Percentiles rank a stretch among this genome's conserved stretches.
These are phyloP conservation scores for Sistotremastrum suecicum DNA, from an alignment of 768 basidiomycete genomes.

Conservation along the genomic window DNA sequence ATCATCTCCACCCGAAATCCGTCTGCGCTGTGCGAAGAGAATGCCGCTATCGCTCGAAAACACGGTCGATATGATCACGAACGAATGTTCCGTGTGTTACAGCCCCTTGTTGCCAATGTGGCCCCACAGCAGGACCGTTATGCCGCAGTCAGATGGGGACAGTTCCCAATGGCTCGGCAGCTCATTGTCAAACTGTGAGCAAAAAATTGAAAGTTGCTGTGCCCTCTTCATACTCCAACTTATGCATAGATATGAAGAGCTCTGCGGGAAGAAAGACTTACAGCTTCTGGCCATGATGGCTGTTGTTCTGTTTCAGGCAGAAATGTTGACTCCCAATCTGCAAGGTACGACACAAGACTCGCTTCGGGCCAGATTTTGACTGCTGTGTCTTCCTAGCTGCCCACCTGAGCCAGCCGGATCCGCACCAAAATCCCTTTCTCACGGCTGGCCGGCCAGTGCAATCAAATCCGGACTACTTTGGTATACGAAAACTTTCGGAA, in stretches of 20 bases:
- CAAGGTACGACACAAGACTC: background rate
- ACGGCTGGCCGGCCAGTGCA: constrained; percentile 13
- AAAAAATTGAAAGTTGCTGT: background rate
- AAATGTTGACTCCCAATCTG: background rate
- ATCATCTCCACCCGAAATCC: constrained; percentile 27
- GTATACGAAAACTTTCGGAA: constrained; percentile 11
- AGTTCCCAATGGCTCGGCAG: constrained; percentile 7
- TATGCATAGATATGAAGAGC: constrained; percentile 26
- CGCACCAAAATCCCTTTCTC: background rate
- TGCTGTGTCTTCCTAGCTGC: constrained; percentile 3
- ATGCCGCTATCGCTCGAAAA: constrained; percentile 43
- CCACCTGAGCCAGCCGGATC: constrained; percentile 2
- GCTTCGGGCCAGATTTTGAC: no score
- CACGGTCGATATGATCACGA: constrained; percentile 59
- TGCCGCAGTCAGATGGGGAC: constrained; percentile 5
- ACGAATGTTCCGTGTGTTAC: constrained; percentile 45
- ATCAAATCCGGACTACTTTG: constrained; percentile 43
- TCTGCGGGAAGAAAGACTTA: constrained; percentile 42
- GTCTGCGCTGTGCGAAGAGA: constrained; percentile 39
- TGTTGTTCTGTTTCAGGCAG: constrained; percentile 34
- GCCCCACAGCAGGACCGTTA: constrained; percentile 4
- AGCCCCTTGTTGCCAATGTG: constrained; percentile 28
- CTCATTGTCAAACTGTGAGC: constrained; percentile 11
- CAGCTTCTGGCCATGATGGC: constrained; percentile 76
- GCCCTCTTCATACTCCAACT: background rate